A percentile compares a stretch with the other conserved stretches of the same genome.
Conservation (phyloP, 352 stramenopile genomes). For the Blastocystis sp. region DNA sequence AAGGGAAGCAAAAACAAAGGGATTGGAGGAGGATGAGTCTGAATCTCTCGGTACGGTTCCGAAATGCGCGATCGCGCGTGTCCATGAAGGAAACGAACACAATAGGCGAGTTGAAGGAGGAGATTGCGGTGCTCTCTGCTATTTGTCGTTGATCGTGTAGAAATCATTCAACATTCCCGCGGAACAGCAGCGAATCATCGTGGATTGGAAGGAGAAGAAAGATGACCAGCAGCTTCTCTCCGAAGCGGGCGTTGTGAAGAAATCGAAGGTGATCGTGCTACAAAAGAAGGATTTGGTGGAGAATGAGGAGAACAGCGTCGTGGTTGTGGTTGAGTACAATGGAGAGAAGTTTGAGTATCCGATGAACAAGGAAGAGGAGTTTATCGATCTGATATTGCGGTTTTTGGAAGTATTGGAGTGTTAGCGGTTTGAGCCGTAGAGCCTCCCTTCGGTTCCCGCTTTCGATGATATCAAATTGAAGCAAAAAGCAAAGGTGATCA, state of each 20-base stretch:
- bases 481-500: conserved; percentile 44
- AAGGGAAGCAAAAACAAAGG: neutral
- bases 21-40: conserved; percentile 24
- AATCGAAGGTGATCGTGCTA: conserved; percentile 52
- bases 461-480: conserved; percentile 52
- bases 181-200: conserved; percentile 56
- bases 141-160: neutral
- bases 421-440: conserved; percentile 1
- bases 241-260: conserved; percentile 43
- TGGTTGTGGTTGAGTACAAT: conserved; percentile 37
- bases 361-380: conserved; percentile 62
- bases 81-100: conserved; percentile 31
- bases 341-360: conserved; percentile 29
- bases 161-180: conserved; percentile 42
- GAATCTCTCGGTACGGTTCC: conserved; percentile 41
- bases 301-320: conserved; percentile 15
- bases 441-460: neutral
- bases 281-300: conserved; percentile 42
- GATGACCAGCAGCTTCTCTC: conserved; percentile 23
- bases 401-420: conserved; percentile 38
- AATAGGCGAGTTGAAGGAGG: conserved; percentile 30
- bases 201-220: conserved; percentile 53
- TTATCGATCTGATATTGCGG: conserved; percentile 6
- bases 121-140: conserved; percentile 13
- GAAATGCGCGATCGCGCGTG: neutral